Evolutionary conservation across 495 filamentous ascomycete genomes (phyloP).

Genomic region (Hypoxylon subgilvum): DNA sequence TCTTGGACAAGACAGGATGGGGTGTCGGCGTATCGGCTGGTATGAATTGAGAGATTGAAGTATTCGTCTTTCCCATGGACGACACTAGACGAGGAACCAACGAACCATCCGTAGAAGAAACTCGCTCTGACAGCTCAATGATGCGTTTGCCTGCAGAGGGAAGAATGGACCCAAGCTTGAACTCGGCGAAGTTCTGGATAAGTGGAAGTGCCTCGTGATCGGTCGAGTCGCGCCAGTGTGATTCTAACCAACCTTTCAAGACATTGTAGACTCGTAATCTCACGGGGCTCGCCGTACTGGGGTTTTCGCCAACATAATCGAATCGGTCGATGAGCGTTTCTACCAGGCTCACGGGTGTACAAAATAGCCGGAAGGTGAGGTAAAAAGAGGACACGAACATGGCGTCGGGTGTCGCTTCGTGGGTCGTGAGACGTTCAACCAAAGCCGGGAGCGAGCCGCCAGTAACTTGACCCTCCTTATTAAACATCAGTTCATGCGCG

Average conservation of each 20-base stretch:
- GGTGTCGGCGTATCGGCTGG: conserved; percentile 74
- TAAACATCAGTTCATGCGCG: conserved; percentile 87
- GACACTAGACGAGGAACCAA: conserved; percentile 87
- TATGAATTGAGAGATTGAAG: conserved; percentile 71
- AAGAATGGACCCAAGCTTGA: conserved; percentile 67
- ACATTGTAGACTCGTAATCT: conserved; percentile 93
- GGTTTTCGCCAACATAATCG: conserved; percentile 83
- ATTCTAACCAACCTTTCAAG: conserved; percentile 96
- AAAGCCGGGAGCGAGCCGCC: conserved; percentile 90
- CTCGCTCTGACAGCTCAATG: conserved; percentile 77
- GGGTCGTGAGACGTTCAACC: conserved; percentile 90
- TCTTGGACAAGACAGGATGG: conserved; percentile 70
- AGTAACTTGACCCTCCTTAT: conserved; percentile 93
- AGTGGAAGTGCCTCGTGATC: conserved; percentile 76
- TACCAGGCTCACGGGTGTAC: conserved; percentile 78
- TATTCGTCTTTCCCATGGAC: conserved; percentile 85
- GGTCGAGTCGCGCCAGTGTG: conserved; percentile 84
- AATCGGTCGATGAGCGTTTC: conserved; percentile 85
- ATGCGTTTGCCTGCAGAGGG: conserved; percentile 81
- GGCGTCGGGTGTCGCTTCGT: conserved; percentile 90
- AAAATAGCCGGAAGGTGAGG: conserved; percentile 95
- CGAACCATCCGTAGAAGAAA: conserved; percentile 74
- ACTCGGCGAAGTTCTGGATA: conserved; percentile 79
- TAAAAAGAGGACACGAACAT: conserved; percentile 95
- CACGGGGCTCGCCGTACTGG: conserved; percentile 75